Percentiles rank a stretch among this genome's conserved stretches.
These are phyloP conservation scores for Globisporangium uncinulatum DNA, from an alignment of 352 stramenopile species.

Conservation along the genomic window DNA sequence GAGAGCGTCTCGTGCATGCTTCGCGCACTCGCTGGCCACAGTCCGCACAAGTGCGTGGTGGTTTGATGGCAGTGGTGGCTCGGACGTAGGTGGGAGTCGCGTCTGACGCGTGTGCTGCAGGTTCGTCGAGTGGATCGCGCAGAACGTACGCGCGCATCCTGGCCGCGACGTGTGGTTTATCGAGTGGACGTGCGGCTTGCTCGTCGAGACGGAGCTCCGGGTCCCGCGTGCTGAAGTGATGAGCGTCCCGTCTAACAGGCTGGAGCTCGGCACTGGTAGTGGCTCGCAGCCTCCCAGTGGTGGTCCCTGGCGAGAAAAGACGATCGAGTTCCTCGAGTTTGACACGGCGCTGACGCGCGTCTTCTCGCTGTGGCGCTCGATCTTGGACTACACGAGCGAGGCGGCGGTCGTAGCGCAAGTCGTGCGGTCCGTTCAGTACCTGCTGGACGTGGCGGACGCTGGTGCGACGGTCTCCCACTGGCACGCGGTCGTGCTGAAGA, in stretches of 20 bases:
- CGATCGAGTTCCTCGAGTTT: slow-evolving; percentile 41
- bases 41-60: slow-evolving; percentile 20
- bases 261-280: no score
- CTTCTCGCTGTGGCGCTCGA: slow-evolving; percentile 38
- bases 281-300: no score
- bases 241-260: not conserved
- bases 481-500: slow-evolving; percentile 25
- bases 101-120: slow-evolving; percentile 4
- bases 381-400: slow-evolving; percentile 47
- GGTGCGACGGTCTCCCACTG: slow-evolving; percentile 15
- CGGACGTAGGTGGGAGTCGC: no score
- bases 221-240: slow-evolving; percentile 17
- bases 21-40: slow-evolving; percentile 32
- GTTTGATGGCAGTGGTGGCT: no score
- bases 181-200: slow-evolving; percentile 39
- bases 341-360: slow-evolving; percentile 28
- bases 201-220: slow-evolving; percentile 29
- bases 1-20: slow-evolving; percentile 32
- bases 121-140: slow-evolving; percentile 46
- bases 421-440: slow-evolving; percentile 22
- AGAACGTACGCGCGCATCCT: slow-evolving; percentile 23
- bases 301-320: slow-evolving; percentile 25
- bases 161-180: slow-evolving; percentile 44
- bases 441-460: slow-evolving; percentile 19
- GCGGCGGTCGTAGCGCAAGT: slow-evolving; percentile 32